Evolutionary conservation across 495 filamentous ascomycete species (phyloP).

Genomic region (Penicillium psychrofluorescens): DNA sequence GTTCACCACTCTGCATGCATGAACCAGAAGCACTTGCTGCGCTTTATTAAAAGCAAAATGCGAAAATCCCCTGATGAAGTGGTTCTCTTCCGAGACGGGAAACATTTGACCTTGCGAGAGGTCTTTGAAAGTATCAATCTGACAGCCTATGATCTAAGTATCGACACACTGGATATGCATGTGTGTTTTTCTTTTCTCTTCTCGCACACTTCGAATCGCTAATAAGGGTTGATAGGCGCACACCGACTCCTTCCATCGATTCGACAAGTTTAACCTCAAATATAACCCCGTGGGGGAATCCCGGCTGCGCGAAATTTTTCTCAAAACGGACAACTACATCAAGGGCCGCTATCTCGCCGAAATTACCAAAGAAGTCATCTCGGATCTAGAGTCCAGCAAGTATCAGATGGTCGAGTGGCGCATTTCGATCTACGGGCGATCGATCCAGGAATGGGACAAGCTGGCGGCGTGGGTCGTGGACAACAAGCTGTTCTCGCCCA

Average conservation of each 20-base stretch:
- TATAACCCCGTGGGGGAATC: constrained; percentile 98
- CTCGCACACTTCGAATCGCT: background rate
- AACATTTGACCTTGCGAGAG: constrained; percentile 81
- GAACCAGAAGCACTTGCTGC: constrained; percentile 97
- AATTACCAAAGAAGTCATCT: constrained; percentile 95
- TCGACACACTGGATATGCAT: constrained; percentile 99
- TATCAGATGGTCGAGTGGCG: constrained; percentile 99
- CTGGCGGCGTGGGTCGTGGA: constrained; percentile 97
- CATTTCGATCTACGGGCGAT: constrained; percentile 90
- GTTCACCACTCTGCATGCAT: constrained; percentile 99
- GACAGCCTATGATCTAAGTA: constrained; percentile 95
- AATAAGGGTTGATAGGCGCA: constrained; percentile 56
- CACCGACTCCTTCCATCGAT: constrained; percentile 95
- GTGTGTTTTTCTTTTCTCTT: constrained; percentile 36
- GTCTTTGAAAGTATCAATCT: constrained; percentile 97
- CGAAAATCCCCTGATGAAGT: constrained; percentile 93
- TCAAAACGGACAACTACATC: constrained; percentile 98
- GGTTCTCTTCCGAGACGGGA: constrained; percentile 87
- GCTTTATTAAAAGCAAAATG: constrained; percentile 99
- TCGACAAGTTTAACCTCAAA: constrained; percentile 99
- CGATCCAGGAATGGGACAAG: constrained; percentile 94
- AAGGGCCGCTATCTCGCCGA: constrained; percentile 93
- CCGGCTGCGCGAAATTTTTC: constrained; percentile 86
- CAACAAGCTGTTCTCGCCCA: constrained; percentile 95
- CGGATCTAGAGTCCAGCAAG: constrained; percentile 97